These are phyloP conservation scores for Fraxinus sp. DNA, from an alignment of 305 asterid species.

Conservation along the genomic window DNA sequence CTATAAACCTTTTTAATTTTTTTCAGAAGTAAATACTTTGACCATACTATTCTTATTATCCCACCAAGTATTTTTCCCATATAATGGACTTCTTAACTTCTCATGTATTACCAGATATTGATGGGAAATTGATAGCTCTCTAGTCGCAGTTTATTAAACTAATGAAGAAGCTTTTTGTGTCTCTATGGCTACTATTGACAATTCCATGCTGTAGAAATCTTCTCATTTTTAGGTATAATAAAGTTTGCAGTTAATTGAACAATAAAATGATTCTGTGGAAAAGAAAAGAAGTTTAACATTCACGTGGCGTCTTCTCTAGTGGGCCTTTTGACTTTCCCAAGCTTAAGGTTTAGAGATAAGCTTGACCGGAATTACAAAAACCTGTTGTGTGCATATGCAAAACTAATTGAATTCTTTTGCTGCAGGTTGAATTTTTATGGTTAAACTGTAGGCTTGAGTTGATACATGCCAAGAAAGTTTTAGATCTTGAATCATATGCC, in stretches of 20 bases:
- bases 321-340: slow-evolving; percentile 5
- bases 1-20: neutral
- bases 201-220: slow-evolving; percentile 9
- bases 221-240: neutral
- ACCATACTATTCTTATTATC: neutral
- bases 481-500: slow-evolving; percentile 39
- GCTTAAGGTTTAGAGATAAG: neutral
- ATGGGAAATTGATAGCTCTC: slow-evolving; percentile 4
- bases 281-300: slow-evolving; percentile 4
- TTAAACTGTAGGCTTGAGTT: slow-evolving; percentile 58
- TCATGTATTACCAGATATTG: slow-evolving; percentile 1
- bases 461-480: slow-evolving; percentile 39
- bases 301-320: slow-evolving; percentile 6
- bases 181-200: neutral
- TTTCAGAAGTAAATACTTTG: neutral
- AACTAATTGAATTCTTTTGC: slow-evolving; percentile 26
- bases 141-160: neutral
- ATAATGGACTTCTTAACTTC: neutral
- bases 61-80: neutral
- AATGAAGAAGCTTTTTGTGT: slow-evolving; percentile 1
- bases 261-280: neutral
- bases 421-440: slow-evolving; percentile 75
- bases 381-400: slow-evolving; percentile 6
- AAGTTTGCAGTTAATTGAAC: slow-evolving; percentile 1
- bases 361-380: neutral